Percentiles rank a stretch among this genome's conserved stretches.
Conservation (phyloP, 176 grass and related monocot genomes). For the Lolium perenne region DNA sequence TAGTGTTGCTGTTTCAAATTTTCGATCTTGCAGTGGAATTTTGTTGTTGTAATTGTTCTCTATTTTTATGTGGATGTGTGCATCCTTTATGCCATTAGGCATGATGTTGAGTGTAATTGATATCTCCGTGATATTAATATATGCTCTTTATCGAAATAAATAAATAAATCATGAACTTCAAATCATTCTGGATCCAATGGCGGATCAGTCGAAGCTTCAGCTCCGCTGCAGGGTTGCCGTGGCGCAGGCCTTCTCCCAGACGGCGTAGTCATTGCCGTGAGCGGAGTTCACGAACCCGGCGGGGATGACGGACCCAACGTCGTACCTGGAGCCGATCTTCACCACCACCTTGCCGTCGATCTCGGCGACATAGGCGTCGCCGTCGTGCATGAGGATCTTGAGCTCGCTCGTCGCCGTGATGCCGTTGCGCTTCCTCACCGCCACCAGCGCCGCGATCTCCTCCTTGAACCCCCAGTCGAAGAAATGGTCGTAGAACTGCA, state of each 20-base stretch:
- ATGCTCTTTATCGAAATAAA: too few species aligned
- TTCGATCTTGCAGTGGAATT: too few species aligned
- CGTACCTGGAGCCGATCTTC: conserved; percentile 48
- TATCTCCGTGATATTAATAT: too few species aligned
- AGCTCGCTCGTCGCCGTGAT: conserved; percentile 38
- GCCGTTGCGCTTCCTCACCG: conserved; percentile 51
- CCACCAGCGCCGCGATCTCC: conserved; percentile 44
- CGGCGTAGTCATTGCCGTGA: conserved; percentile 47
- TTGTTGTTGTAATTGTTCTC: too few species aligned
- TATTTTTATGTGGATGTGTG: too few species aligned
- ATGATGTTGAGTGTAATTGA: too few species aligned
- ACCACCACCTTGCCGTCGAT: conserved; percentile 44
- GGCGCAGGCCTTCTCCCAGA: conserved; percentile 41
- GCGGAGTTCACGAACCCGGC: not conserved
- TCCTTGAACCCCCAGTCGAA: conserved; percentile 42
- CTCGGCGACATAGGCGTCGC: conserved; percentile 46
- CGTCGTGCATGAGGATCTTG: conserved; percentile 36
- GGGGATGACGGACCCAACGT: conserved; percentile 42
- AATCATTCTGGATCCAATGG: too few species aligned
- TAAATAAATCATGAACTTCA: too few species aligned
- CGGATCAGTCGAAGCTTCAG: too few species aligned
- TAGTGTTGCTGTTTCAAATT: too few species aligned
- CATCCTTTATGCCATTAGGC: too few species aligned
- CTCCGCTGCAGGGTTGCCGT: too few species aligned
- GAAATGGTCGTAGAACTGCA: conserved; percentile 58